These are phyloP conservation scores for Chenopodium album DNA, from an alignment of 148 eudicot species.

Conservation along the genomic window DNA sequence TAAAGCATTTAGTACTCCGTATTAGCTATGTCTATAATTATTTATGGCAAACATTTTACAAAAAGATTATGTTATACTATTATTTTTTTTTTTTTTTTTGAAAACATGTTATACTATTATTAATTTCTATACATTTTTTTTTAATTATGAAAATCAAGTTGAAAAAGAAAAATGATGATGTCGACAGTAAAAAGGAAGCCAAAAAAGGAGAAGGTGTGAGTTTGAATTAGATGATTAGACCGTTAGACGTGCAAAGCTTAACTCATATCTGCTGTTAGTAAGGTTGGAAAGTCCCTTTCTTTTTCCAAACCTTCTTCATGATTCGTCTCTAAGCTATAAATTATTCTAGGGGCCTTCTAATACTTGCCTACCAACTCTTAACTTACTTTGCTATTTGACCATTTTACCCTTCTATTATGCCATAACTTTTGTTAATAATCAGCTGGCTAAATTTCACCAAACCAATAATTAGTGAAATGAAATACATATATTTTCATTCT, in stretches of 20 bases:
- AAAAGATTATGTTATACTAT: no score
- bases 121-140: no score
- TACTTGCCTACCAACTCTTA: constrained; percentile 29
- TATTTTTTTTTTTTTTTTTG: no score
- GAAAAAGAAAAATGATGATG: not conserved
- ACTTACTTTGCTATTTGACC: not conserved
- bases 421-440: not conserved
- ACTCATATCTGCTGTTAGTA: constrained; percentile 32
- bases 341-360: constrained; percentile 4
- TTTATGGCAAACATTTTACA: no score
- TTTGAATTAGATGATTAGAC: constrained; percentile 3
- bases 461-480: not conserved
- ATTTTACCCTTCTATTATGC: constrained; percentile 8
- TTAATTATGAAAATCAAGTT: not conserved
- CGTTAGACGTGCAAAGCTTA: constrained; percentile 31
- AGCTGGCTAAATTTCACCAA: not conserved
- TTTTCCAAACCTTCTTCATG: constrained; percentile 35
- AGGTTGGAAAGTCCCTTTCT: constrained; percentile 47
- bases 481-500: not conserved
- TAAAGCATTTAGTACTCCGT: no score
- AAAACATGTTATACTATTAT: no score
- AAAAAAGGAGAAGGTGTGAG: constrained; percentile 1
- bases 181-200: not conserved
- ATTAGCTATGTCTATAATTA: no score
- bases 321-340: constrained; percentile 16